Base-by-base conservation (phyloP, 306 rosid species). In the Clitoria ternatea region DNA sequence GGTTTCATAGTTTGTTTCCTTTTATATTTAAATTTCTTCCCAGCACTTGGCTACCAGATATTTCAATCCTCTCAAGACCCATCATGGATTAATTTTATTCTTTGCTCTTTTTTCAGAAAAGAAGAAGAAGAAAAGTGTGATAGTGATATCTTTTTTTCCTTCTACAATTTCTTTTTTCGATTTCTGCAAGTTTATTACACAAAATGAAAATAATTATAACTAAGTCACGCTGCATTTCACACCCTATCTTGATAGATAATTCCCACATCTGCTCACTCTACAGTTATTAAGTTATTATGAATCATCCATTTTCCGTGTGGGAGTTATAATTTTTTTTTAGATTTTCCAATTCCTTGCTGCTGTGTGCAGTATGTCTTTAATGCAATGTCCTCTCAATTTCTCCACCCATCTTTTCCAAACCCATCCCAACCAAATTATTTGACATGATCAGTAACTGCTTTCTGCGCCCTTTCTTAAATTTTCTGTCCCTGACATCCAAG, bases 331-430 rank as follows among this genome's bases (percentile, higher is more conserved):
- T 61, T 55, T 14, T 61, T 61, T 70, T 26, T 53, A 33, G 73
- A n/a, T n/a, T n/a, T 64, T 60, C 59, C 69, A 66, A 67, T 56
- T 66, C 70, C 68, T 61, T 66, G n/a, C n/a, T 73, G 44, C 61
- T 11, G 70, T 71, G 74, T 68, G 79, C 79, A 70, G 82, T 64
- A 57, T 73, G 81, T 69, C 83, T 74, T 85, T 78, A 83, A 85
- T 83, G 85, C 85, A 73, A 40, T 67, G 83, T 47, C 77, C 77
- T 80, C 84, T 79, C 83, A 80, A 57, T 79, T 79, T 73, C 75
- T 66, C 70, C 80, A 82, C 74, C 73, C 50, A 66, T 61, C 70
- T 50, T 54, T 52, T 79, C 64, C 17, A 52, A 50, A 26, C 83
- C 55, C 29, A 57, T 77, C 57, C 61, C 79, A 65, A 60, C 79